These are phyloP conservation scores for Calonectria pauciramosa DNA, from an alignment of 2,329 filamentous ascomycete species.

Conservation along the genomic window DNA sequence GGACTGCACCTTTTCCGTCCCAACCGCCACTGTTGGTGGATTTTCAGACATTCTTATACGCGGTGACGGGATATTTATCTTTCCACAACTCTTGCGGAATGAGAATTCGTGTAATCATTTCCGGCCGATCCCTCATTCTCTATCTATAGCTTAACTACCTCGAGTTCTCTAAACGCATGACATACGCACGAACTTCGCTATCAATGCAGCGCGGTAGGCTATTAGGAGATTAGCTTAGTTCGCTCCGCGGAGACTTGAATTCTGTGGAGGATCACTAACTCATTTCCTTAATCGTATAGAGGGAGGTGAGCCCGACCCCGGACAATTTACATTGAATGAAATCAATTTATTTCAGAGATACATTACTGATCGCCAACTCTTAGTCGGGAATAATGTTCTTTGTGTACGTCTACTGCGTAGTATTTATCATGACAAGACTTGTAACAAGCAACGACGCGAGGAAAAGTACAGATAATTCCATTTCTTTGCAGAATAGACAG, in stretches of 20 bases:
- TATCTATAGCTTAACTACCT: neutral
- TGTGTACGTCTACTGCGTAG: too few relatives aligned
- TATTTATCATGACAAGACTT: too few relatives aligned
- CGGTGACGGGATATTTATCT: neutral
- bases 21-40: neutral
- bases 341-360: too few relatives aligned
- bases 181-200: neutral
- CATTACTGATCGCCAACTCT: too few relatives aligned
- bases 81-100: neutral
- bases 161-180: neutral
- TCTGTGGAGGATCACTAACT: neutral
- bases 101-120: neutral
- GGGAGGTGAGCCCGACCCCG: too few relatives aligned
- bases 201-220: neutral
- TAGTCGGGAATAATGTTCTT: too few relatives aligned
- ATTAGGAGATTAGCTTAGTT: neutral
- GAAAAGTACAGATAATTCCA: too few relatives aligned
- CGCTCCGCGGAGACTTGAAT: neutral
- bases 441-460: too few relatives aligned
- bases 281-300: too few relatives aligned
- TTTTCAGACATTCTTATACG: neutral
- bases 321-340: too few relatives aligned
- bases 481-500: too few relatives aligned
- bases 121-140: neutral
- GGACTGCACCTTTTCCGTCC: neutral